Conservation (phyloP, 495 filamentous ascomycete species). For the Pyrenula aspistea region DNA sequence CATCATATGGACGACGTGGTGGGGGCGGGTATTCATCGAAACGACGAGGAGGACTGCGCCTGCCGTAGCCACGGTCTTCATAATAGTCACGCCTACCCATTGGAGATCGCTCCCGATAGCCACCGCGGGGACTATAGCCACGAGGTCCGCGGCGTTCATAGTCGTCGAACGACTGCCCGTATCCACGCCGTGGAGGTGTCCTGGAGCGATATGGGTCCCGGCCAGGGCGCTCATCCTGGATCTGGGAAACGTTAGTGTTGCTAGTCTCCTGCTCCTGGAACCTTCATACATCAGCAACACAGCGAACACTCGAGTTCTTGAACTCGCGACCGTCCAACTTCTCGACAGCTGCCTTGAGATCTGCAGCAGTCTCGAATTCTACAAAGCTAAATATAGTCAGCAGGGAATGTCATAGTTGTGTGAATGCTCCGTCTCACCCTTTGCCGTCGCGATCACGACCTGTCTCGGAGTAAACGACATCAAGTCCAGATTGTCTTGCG, state of each 20-base stretch:
- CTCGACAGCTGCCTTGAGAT: slow-evolving; percentile 81
- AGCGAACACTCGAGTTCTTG: slow-evolving; percentile 73
- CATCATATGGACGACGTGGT: slow-evolving; percentile 39
- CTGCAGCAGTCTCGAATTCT: slow-evolving; percentile 86
- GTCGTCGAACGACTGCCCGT: slow-evolving; percentile 51
- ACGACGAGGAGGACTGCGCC: slow-evolving; percentile 51
- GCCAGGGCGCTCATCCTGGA: slow-evolving; percentile 54
- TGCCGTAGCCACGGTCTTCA: slow-evolving; percentile 57
- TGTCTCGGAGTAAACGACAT: slow-evolving; percentile 97
- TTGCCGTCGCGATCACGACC: slow-evolving; percentile 83
- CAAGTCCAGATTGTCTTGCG: slow-evolving; percentile 87
- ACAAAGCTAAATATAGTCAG: slow-evolving; percentile 60
- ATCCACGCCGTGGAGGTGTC: slow-evolving; percentile 60
- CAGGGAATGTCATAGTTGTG: background rate
- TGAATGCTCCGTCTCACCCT: slow-evolving; percentile 57
- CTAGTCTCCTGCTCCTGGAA: no score
- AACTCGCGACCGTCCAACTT: slow-evolving; percentile 88
- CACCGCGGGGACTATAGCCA: slow-evolving; percentile 71
- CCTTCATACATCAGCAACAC: slow-evolving; percentile 69
- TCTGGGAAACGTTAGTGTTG: slow-evolving; percentile 39
- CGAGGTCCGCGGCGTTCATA: slow-evolving; percentile 71
- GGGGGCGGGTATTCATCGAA: slow-evolving; percentile 64
- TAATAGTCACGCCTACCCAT: slow-evolving; percentile 75
- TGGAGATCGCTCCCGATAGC: slow-evolving; percentile 75
- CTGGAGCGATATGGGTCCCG: slow-evolving; percentile 63